Evolutionary conservation across 2,329 filamentous ascomycete species (phyloP).

Genomic region (Nothopassalora personata): DNA sequence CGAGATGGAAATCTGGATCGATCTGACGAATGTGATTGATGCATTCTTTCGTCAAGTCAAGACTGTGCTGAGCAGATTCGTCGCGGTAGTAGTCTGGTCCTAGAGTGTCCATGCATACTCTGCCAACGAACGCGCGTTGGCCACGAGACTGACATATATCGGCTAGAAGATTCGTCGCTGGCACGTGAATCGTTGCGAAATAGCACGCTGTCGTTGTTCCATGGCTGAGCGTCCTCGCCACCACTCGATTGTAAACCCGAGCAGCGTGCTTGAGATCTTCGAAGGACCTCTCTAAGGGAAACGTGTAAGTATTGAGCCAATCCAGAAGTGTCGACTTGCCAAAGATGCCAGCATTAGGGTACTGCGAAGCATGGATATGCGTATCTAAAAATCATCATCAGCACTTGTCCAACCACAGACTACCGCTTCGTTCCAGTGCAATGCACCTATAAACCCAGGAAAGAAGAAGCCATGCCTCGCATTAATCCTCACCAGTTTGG

Average conservation of each 20-base stretch:
- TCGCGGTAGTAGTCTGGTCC: constrained; percentile 79
- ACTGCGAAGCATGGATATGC: constrained; percentile 91
- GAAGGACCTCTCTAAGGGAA: constrained; percentile 81
- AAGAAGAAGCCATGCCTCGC: constrained; percentile 68
- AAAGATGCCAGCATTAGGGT: constrained; percentile 89
- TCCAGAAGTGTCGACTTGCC: constrained; percentile 87
- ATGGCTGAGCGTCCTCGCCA: constrained; percentile 75
- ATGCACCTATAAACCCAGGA: constrained; percentile 70
- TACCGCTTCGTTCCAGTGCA: neutral
- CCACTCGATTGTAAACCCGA: constrained; percentile 69
- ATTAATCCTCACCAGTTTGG: constrained; percentile 35
- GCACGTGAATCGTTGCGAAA: constrained; percentile 83
- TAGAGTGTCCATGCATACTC: constrained; percentile 85
- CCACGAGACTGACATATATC: constrained; percentile 73
- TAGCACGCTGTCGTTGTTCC: constrained; percentile 95
- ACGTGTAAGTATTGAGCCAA: constrained; percentile 93
- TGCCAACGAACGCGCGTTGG: constrained; percentile 84
- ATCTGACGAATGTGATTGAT: constrained; percentile 57
- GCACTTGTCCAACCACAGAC: neutral
- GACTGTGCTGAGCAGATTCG: constrained; percentile 58
- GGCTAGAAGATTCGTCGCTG: constrained; percentile 84
- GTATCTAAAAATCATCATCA: constrained; percentile 54
- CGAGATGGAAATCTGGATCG: constrained; percentile 60
- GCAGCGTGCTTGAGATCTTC: constrained; percentile 57
- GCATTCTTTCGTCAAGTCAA: constrained; percentile 35